A percentile compares a stretch with the other conserved stretches of the same genome.
phyloP scores from a whole-genome alignment of 2,329 filamentous ascomycete genomes.

The Talaromyces sp. region DNA sequence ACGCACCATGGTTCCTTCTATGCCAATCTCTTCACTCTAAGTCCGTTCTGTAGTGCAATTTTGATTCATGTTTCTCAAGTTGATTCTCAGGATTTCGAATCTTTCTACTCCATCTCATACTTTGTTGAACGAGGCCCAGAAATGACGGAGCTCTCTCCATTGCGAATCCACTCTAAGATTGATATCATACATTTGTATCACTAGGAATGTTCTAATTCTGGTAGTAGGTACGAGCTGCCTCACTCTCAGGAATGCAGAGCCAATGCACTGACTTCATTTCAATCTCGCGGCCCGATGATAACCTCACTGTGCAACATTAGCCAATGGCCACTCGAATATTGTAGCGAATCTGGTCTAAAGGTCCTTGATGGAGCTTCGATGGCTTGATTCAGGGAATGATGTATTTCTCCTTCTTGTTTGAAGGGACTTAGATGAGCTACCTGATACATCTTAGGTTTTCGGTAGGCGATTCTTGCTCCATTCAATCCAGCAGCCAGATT shows the following conservation, averaged over 20 bases:
- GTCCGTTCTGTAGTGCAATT: background rate
- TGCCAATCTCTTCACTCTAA: background rate
- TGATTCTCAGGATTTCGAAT: too few species aligned
- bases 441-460: too few species aligned
- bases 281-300: background rate
- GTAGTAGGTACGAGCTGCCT: background rate
- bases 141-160: background rate
- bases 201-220: slow-evolving; percentile 10
- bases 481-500: background rate
- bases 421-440: background rate
- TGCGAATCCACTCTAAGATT: background rate
- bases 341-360: background rate
- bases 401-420: background rate
- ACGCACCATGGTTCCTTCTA: background rate
- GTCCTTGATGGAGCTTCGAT: background rate
- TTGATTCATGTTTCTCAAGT: background rate
- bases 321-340: slow-evolving; percentile 1
- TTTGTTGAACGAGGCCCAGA: background rate
- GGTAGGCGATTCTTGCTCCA: background rate
- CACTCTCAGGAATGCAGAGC: slow-evolving; percentile 1
- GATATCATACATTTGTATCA: slow-evolving; percentile 10
- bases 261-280: slow-evolving; percentile 6
- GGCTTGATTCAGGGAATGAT: slow-evolving; percentile 4
- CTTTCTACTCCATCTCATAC: background rate
- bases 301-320: slow-evolving; percentile 8